A percentile compares a stretch with the other conserved stretches of the same genome.
These are phyloP conservation scores for Lachnum nothofagi DNA, from an alignment of 2,329 filamentous ascomycete species.

Conservation along the genomic window DNA sequence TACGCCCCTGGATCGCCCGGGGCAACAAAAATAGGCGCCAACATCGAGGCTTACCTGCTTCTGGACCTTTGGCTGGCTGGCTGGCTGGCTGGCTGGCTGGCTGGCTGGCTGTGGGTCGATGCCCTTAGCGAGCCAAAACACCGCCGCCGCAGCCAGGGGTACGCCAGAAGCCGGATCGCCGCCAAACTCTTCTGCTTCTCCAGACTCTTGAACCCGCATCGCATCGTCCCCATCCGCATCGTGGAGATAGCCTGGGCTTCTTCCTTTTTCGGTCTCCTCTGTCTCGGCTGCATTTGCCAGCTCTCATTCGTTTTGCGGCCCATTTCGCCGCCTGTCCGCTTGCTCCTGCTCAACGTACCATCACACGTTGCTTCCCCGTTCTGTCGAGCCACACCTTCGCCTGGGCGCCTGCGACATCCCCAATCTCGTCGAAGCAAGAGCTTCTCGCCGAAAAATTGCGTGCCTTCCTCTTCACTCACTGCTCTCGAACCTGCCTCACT, in stretches of 20 bases:
- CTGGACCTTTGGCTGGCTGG: no score
- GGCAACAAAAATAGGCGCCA: neutral
- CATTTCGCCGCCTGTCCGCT: constrained; percentile 12
- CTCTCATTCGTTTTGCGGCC: constrained; percentile 16
- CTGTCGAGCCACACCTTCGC: constrained; percentile 5
- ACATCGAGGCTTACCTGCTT: neutral
- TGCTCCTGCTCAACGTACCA: constrained; percentile 13
- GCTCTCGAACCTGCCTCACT: constrained; percentile 1
- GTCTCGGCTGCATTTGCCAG: constrained; percentile 2
- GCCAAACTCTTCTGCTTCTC: no score
- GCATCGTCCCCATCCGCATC: no score
- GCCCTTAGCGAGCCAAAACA: no score
- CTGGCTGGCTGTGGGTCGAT: no score
- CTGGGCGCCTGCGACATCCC: neutral
- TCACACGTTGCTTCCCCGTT: neutral
- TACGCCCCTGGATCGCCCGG: neutral
- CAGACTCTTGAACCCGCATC: neutral
- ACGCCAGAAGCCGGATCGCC: neutral
- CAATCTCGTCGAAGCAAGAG: constrained; percentile 1
- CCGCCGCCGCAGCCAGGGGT: no score
- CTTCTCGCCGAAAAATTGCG: neutral
- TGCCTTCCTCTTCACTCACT: neutral
- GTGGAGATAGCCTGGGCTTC: neutral
- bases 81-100: no score
- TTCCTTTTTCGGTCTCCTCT: constrained; percentile 2